Base-by-base conservation (phyloP, 1,139 yeast genomes). In the Pichia sp. region DNA sequence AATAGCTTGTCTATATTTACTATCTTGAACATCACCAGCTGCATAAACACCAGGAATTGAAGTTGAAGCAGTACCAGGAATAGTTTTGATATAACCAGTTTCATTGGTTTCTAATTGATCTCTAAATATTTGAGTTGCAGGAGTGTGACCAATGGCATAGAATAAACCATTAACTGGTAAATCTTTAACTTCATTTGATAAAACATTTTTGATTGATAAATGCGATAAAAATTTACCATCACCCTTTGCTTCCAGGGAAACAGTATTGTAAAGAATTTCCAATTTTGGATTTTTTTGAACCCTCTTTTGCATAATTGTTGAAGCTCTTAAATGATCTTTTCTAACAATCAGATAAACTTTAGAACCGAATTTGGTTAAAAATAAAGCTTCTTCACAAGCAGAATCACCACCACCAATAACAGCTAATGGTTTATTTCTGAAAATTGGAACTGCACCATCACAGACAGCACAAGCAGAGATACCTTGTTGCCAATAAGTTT, bases 341-440 rank as follows among this genome's bases (percentile, higher is more conserved):
- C 99, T 88, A 47, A 93, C 98, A 65, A 93, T 77, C 69, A 93
- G 76, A 72, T 75, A 89, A 48, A 93, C 99, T 76, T 93, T 93
- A 53, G 97, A 89, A 56, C 95, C 99, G 71, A 93, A 93, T 72
- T 93, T 93, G 64, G 99, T 93, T 71, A 93, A 79, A 73, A 93
- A 93, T 60, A 88, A 75, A 25, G 99, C 99, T 75, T 93, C 99
- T 75, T 93, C 99, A 73, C 98, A 95, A 31, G 99, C 99, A 59
- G 97, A 90, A 72, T 93, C 99, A 70, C 99, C 99, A 62, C 99
- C 99, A 57, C 99, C 99, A 63, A 93, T 76, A 54, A 93, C 99
- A 19, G 96, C 98, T 67, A 93, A 80, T 44, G 99, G 98, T 73
- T 90, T 87, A 77, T 93, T 87, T 79, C 98, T 86, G 77, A 93